Evolutionary conservation across 2,329 filamentous ascomycete species (phyloP), one percentile per base, ranked within the genome.

Genomic region (Botrytis galanthina): DNA sequence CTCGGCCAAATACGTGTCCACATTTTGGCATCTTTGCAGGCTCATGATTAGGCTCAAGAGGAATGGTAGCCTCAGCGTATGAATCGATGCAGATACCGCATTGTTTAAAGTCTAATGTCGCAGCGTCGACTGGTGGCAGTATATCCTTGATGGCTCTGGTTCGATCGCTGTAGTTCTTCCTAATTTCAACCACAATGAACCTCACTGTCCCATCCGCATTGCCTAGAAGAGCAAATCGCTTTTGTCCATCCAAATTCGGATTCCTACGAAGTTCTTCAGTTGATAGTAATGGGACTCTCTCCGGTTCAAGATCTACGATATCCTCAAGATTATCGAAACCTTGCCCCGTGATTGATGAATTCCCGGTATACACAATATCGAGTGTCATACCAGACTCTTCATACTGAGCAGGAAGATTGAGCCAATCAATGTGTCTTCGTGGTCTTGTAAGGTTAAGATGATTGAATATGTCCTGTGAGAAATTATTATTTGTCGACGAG

Each of bases 151-250:
- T 54, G 3, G 51, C 51, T 54, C 51, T 54, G 14, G n/a, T 29
- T 29, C 51, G 51, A 29, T 54, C 51, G 51, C 6, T 14, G n/a
- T 54, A 54, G 6, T 3, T 8, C n/a, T 29, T 54, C n/a, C n/a
- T 54, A 29, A 54, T 54, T 12, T 29, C 51, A 29, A 54, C n/a
- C 14, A 54, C 5, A 29, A 54, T 29, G 14, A 54, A 54, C 14
- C 16, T 54, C 1, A 16, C 14, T 3, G 6, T 29, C 0, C 26
- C n/a, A 18, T 54, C n/a, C 6, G 14, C 0, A 8, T 14, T 26
- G 0, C 14, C 26, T 16, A 54, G n/a, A n/a, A 29, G 10, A 54
- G 51, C 51, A 8, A 29, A 29, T 18, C 51, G 51, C 14, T 29
- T 29, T 2, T 54, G n/a, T 8, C 51, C 14, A 29, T 54, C 14